Percentiles rank a stretch among this genome's conserved stretches.
These are phyloP conservation scores for Termitomyces titanicus DNA, from an alignment of 768 basidiomycete genomes.

Conservation along the genomic window DNA sequence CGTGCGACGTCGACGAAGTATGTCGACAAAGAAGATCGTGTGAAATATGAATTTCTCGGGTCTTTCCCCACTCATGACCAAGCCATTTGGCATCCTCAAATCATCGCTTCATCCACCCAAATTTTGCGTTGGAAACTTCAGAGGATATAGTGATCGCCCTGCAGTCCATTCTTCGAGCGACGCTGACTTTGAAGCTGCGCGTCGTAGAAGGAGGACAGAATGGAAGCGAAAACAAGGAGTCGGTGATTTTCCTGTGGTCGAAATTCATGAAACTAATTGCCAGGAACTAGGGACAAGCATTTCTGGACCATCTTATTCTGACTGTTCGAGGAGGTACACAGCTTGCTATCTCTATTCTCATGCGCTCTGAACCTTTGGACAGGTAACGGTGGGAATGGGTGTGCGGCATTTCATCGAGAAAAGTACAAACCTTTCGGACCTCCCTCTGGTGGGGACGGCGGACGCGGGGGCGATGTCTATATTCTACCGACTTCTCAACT, in stretches of 20 bases:
- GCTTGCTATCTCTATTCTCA: neutral
- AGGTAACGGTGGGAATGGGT: constrained; percentile 90
- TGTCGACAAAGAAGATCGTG: neutral
- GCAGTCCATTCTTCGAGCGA: constrained; percentile 10
- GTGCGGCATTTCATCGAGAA: constrained; percentile 91
- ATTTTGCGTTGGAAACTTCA: neutral
- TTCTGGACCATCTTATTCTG: constrained; percentile 81
- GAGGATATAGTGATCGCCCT: constrained; percentile 1
- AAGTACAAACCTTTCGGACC: constrained; percentile 82
- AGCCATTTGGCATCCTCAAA: constrained; percentile 6
- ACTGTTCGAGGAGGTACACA: constrained; percentile 69
- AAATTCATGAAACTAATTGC: constrained; percentile 6
- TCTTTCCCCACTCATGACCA: constrained; percentile 8
- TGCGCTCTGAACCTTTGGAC: constrained; percentile 3
- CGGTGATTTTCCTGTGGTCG: constrained; percentile 18
- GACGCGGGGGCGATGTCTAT: constrained; percentile 84
- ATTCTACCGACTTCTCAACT: constrained; percentile 74
- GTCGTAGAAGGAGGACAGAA: constrained; percentile 57
- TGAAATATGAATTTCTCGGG: neutral
- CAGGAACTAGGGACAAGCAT: constrained; percentile 61
- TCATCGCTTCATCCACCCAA: constrained; percentile 2
- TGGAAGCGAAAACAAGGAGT: constrained; percentile 76
- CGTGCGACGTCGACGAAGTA: too few species aligned
- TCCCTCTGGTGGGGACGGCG: constrained; percentile 92
- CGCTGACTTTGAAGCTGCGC: constrained; percentile 34